A percentile compares a stretch with the other conserved stretches of the same genome.
Evolutionary conservation across 2,329 filamentous ascomycete genomes (phyloP).

Genomic region (Arachnopeziza araneosa): DNA sequence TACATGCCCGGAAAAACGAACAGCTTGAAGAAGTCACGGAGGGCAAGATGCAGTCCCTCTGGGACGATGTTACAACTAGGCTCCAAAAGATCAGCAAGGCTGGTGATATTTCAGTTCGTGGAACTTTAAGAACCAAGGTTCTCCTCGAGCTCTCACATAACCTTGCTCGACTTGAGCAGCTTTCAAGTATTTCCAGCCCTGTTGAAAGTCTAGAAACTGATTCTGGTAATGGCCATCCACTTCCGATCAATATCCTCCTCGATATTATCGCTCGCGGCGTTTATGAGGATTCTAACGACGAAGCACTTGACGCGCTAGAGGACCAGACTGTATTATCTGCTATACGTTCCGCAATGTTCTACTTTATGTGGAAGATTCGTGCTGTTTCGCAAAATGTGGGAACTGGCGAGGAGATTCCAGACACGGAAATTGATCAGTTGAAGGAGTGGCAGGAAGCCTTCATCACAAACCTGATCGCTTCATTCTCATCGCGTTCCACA

Average conservation of each 20-base stretch:
- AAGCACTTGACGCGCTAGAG: conserved; percentile 69
- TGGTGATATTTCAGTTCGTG: conserved; percentile 65
- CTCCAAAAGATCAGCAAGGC: conserved; percentile 59
- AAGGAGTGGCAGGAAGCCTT: conserved; percentile 51
- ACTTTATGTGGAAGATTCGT: conserved; percentile 90
- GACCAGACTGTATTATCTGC: conserved; percentile 72
- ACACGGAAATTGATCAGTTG: conserved; percentile 56
- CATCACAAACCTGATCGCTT: conserved; percentile 58
- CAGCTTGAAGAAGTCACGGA: conserved; percentile 84
- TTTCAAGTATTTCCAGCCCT: conserved; percentile 75
- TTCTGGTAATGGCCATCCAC: conserved; percentile 39
- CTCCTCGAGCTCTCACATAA: conserved; percentile 69
- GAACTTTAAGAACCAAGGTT: conserved; percentile 58
- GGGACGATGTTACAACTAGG: conserved; percentile 75
- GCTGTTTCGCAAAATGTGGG: conserved; percentile 50
- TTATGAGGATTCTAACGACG: conserved; percentile 56
- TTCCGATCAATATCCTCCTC: conserved; percentile 63
- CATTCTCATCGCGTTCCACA: conserved; percentile 60
- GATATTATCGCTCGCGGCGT: conserved; percentile 69
- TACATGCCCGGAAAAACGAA: conserved; percentile 81
- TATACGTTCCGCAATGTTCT: conserved; percentile 73
- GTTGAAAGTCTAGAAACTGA: conserved; percentile 66
- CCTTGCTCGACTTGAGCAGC: conserved; percentile 72
- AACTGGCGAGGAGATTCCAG: conserved; percentile 48
- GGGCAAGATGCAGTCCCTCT: conserved; percentile 71